Base-by-base conservation (phyloP, 495 filamentous ascomycete species). In the Aeminium ludgeri region DNA sequence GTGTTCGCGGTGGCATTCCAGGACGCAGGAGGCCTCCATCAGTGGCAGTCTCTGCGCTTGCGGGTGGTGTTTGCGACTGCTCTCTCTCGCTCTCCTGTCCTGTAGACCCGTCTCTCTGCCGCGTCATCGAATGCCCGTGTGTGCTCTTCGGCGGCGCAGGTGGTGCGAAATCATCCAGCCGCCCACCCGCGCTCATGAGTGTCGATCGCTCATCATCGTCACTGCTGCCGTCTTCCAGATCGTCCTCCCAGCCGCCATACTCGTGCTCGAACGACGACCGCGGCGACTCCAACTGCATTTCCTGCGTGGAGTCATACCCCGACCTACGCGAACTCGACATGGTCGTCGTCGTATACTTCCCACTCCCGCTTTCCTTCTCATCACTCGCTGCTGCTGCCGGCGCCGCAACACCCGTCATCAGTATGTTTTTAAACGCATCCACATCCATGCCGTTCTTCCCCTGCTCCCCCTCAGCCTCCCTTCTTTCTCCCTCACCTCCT, bases 401-500 rank as follows among this genome's bases (percentile, higher is more conserved):
- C 34, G 34, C 42, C 1, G 55, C 47, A 34, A 44, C 55, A 6
- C 59, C 59, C 12, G 46, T 59, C 50, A 62, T 46, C 1, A 62
- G 52, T 20, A 62, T 55, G 13, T 46, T 54, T 43, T 53, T 57
- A 51, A 62, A 62, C 20, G 49, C 42, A 43, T 62, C 59, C 10
- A 62, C 59, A 32, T 58, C 53, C 34, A 62, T 36, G 16, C 34
- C 31, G 38, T 16, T 15, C 20, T 16, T 37, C 17, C 10, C 5
- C 20, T 20, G 10, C 42, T 34, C 11, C 28, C 33, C 11, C 16
- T 20, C 18, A 13, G 6, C 5, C 36, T 27, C 10, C 34, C 13
- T 16, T 16, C 13, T 36, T 35, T 48, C 36, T 41, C 43, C 43
- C 16, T 8, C 13, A 15, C 16, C 15, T 1, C 1, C 15, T 15